A percentile compares a stretch with the other conserved stretches of the same genome.
These are phyloP conservation scores for Hemerocallis citrina DNA, from an alignment of 106 monocot species.

Conservation along the genomic window DNA sequence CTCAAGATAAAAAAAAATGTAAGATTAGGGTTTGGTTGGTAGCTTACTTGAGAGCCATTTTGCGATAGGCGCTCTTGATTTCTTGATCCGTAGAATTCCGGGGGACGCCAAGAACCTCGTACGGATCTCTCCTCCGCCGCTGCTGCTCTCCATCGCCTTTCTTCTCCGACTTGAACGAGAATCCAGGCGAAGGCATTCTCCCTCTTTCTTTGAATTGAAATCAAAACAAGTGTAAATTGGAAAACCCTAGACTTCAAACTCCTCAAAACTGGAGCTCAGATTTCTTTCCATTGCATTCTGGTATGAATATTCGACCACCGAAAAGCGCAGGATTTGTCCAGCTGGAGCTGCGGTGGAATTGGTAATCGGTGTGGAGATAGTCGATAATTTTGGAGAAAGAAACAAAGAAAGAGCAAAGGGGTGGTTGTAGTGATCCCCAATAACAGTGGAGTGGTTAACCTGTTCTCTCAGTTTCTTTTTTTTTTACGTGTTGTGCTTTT, in stretches of 20 bases:
- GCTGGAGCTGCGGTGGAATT: neutral
- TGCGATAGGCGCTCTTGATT: conserved; percentile 90
- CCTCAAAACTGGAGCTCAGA: too few relatives aligned
- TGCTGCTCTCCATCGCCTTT: conserved; percentile 4
- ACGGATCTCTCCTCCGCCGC: conserved; percentile 54
- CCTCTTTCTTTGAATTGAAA: neutral
- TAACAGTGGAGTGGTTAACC: too few relatives aligned
- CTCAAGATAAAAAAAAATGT: too few relatives aligned
- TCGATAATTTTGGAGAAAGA: too few relatives aligned
- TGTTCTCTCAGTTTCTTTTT: too few relatives aligned
- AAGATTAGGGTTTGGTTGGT: too few relatives aligned
- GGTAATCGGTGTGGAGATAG: neutral
- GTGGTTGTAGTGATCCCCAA: conserved; percentile 4
- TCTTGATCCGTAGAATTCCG: conserved; percentile 79
- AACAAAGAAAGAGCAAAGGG: too few relatives aligned
- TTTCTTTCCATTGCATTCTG: neutral
- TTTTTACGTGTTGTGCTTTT: too few relatives aligned
- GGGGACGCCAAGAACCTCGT: conserved; percentile 74
- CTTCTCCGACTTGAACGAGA: conserved; percentile 43
- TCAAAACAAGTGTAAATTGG: neutral
- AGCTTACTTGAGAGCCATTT: conserved; percentile 84
- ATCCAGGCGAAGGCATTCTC: conserved; percentile 46
- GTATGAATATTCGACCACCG: neutral
- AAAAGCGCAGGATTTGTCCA: neutral
- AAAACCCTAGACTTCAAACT: conserved; percentile 5